Evolutionary conservation across 2,329 filamentous ascomycete species (phyloP).

Genomic region (Ceratocystis cubensis): DNA sequence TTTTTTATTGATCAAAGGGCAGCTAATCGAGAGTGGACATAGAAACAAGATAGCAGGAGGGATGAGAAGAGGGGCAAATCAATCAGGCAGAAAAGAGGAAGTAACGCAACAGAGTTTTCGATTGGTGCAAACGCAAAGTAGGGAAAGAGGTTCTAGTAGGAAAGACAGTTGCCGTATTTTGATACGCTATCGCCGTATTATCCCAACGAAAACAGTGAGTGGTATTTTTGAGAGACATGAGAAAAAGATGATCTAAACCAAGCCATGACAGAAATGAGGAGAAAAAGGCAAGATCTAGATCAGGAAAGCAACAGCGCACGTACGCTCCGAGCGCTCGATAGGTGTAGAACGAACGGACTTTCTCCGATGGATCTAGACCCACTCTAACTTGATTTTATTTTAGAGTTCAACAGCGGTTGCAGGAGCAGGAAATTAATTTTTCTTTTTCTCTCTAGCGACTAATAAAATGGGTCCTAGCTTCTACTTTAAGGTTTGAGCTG

Average conservation of each 20-base stretch:
- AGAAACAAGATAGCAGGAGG: not conserved
- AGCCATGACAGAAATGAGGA: not conserved
- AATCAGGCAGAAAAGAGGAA: not conserved
- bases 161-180: not conserved
- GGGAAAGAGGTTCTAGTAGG: not conserved
- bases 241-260: not conserved
- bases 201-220: not conserved
- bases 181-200: not conserved
- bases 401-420: not conserved
- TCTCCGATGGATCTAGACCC: not conserved
- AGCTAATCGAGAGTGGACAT: not conserved
- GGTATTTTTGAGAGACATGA: not conserved
- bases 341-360: not conserved
- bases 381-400: not conserved
- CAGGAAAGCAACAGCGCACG: not conserved
- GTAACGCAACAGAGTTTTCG: not conserved
- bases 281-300: not conserved
- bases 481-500: conserved; percentile 7
- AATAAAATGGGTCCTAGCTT: not conserved
- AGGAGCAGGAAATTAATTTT: not conserved
- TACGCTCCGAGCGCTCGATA: not conserved
- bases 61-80: not conserved
- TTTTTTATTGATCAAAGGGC: not conserved
- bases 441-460: not conserved
- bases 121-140: not conserved